phyloP scores from a whole-genome alignment of 176 grass and related monocot genomes.

The Rhynchospora tenuis region DNA sequence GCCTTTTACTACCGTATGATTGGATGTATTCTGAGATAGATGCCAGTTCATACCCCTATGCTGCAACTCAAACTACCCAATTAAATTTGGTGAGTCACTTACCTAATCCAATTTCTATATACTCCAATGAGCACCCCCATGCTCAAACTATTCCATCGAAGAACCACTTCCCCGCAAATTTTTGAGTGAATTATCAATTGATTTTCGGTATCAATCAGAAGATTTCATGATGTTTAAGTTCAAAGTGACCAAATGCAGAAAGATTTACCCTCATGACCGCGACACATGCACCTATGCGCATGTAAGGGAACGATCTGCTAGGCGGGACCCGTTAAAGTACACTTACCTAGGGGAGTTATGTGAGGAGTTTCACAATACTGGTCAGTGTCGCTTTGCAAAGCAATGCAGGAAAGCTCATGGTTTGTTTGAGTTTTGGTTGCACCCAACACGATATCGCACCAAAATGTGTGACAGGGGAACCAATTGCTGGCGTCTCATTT shows the following conservation, averaged over 20 bases:
- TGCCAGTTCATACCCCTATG: not conserved
- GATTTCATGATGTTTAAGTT: constrained; percentile 61
- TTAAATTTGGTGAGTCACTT: no score
- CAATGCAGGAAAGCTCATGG: constrained; percentile 37
- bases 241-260: constrained; percentile 50
- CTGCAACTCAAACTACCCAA: no score
- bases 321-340: constrained; percentile 40
- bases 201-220: constrained; percentile 1
- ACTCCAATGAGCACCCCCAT: not conserved
- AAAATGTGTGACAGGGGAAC: constrained; percentile 23
- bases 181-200: not conserved
- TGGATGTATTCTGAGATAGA: not conserved
- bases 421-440: constrained; percentile 44
- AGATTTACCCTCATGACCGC: constrained; percentile 31
- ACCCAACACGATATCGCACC: constrained; percentile 42
- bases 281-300: constrained; percentile 54
- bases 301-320: constrained; percentile 35
- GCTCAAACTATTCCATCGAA: not conserved
- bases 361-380: constrained; percentile 20
- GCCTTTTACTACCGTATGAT: not conserved
- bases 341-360: constrained; percentile 32
- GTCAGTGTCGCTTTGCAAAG: constrained; percentile 18
- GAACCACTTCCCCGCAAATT: not conserved
- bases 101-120: no score
- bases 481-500: constrained; percentile 20